phyloP scores from a whole-genome alignment of 345 rosid species.

The Eucalyptus guilfoylei region DNA sequence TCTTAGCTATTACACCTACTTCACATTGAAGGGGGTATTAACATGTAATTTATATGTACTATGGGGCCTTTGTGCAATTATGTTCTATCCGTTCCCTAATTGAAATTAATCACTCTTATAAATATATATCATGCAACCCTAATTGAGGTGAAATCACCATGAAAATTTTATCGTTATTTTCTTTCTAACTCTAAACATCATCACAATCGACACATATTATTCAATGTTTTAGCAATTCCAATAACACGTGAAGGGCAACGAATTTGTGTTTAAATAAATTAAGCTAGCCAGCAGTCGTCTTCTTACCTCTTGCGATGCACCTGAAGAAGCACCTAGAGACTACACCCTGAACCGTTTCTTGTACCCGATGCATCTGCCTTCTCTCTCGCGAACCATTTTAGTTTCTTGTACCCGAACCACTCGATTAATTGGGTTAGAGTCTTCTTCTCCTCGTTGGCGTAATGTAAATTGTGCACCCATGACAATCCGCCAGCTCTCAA shows the following conservation, averaged over 20 bases:
- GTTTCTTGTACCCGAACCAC: conserved; percentile 79
- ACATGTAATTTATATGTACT: neutral
- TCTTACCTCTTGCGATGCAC: neutral
- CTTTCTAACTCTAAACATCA: neutral
- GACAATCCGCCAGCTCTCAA: conserved; percentile 69
- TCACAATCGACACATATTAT: neutral
- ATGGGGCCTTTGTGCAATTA: neutral
- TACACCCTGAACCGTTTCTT: conserved; percentile 55
- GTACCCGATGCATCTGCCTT: conserved; percentile 19
- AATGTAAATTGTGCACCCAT: conserved; percentile 73
- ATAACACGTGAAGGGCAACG: neutral
- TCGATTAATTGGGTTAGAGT: conserved; percentile 61
- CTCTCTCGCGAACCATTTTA: conserved; percentile 90
- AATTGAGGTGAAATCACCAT: neutral
- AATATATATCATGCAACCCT: neutral
- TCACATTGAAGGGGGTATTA: neutral
- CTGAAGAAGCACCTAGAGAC: neutral
- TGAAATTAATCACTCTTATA: neutral
- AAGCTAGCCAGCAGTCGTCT: neutral
- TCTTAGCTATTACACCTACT: neutral
- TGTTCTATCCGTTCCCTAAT: fast-evolving
- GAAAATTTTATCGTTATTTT: neutral
- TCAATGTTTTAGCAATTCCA: neutral
- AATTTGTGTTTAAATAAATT: neutral
- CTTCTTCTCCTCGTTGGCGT: conserved; percentile 52